Base-by-base conservation (phyloP, 1,284 basidiomycete genomes). In the Stygiomarasmius scandens region DNA sequence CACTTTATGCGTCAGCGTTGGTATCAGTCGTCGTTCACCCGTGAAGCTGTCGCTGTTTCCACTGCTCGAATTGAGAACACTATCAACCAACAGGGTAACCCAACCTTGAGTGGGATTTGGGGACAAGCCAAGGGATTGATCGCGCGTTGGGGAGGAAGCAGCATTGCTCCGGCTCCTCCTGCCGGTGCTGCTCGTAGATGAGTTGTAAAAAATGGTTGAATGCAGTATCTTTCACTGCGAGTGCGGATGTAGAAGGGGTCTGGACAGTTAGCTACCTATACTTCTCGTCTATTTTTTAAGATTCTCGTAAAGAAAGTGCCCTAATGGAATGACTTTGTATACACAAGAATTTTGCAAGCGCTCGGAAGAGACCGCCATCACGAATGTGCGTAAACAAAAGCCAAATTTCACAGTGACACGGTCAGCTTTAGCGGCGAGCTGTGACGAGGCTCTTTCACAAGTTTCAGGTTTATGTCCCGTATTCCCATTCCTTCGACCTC, bases 1-100 rank as follows among this genome's bases (percentile, higher is more conserved):
- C 92, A 96, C 76, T 97, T 97, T 82, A 77, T 97, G 59, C 88
- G 95, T 59, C 86, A 93, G 70, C 87, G 95, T 61, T 96, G 92
- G 82, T 94, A 90, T 77, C 92, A 95, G 70, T 95, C 93, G n/a
- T 80, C 82, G 14, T 96, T 96, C 72, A 96, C 94, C 20, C 89
- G 91, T 56, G 81, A 86, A 38, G 92, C 93, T 11, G 72, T 96
- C 54, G 69, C 71, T 20, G 58, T 64, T 16, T 76, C 83, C 14
- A 76, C 77, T 49, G 66, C 41, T 14, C 73, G 74, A 45, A 71
- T 89, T 38, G 79, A 84, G 22, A 67, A 60, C 8, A 77, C 79
- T 55, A 72, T 83, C 45, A 69, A 65, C 58, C 77, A 73, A 62
- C 77, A 81, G 3, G 81, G 81, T 2, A 77, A 79, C 58, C 86